Evolutionary conservation across 106 monocot species (phyloP).

Genomic region (Chionographis japonica): DNA sequence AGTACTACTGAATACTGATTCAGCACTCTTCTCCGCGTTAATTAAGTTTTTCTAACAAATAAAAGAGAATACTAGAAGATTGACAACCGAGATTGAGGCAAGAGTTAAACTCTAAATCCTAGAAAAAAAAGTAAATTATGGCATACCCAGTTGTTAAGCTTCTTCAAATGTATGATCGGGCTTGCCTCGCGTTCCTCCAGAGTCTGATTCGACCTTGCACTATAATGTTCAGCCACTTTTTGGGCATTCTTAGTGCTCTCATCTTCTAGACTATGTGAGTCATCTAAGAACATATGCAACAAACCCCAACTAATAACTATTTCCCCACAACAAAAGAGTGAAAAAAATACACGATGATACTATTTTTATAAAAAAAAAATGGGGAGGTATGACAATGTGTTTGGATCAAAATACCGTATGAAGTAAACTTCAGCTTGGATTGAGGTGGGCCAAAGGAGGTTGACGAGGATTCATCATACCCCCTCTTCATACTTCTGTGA

Average conservation of each 20-base stretch:
- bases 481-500: conserved; percentile 45
- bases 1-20: too few relatives aligned
- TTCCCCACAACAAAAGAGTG: neutral
- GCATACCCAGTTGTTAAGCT: conserved; percentile 94
- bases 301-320: neutral
- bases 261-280: conserved; percentile 36
- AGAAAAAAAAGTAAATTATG: neutral
- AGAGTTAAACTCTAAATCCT: too few relatives aligned
- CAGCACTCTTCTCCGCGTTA: too few relatives aligned
- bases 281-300: conserved; percentile 2
- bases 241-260: conserved; percentile 57
- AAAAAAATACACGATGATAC: neutral
- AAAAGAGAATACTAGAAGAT: neutral
- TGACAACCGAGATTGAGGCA: neutral
- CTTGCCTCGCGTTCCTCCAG: conserved; percentile 93
- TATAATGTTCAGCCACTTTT: conserved; percentile 90
- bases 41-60: neutral
- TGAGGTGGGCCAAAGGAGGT: conserved; percentile 43
- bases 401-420: conserved; percentile 28
- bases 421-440: conserved; percentile 30
- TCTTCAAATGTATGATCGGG: conserved; percentile 98
- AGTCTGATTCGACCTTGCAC: conserved; percentile 89
- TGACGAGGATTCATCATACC: conserved; percentile 41
- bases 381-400: neutral
- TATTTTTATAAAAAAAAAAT: too few relatives aligned